Evolutionary conservation across 78 protist species (phyloP), one percentile per base, ranked within the genome.

Genomic region (Polysphondylium violaceum): DNA sequence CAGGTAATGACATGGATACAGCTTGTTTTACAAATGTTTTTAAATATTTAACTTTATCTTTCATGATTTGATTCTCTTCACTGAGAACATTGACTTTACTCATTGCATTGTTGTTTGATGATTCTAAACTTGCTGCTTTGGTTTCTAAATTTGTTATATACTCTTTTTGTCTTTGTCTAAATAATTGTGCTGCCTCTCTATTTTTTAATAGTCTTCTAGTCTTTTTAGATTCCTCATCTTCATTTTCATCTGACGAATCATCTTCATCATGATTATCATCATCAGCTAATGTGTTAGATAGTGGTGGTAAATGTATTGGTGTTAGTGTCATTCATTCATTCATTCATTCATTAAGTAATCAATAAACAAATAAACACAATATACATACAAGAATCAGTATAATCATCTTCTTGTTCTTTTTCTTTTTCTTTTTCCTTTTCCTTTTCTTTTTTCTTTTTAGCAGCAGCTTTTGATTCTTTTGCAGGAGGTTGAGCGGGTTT

Each of bases 11-110:
- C 12, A 71, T 71, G 23, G 75, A 65, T 8, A 83, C 78, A 0
- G 90, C 90, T 36, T 83, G 90, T 58, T 83, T 83, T 19, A 83
- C 90, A 69, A 83, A 83, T 25, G 36, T 68, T 31, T 83, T 83
- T 58, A 83, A 16, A 61, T 58, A 83, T 36, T 25, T 58, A 27
- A 83, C 90, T 58, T 83, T 73, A 17, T 83, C 67, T 53, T 69
- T 67, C 90, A 83, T 83, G 50, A 53, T 38, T 29, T 68, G 61
- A 35, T 83, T 83, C 29, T 83, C 90, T 8, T 29, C 50, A 1
- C n/a, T 33, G 1, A 83, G 21, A 16, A 11, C 11, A 1, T 60
- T 60, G 11, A 83, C 90, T 47, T 83, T 83, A 1, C 69, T 17
- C 2, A 44, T 50, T n/a, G 78, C 90, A 0, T 36, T 8, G 2